Evolutionary conservation across 331 rosid species (phyloP), one percentile per base, ranked within the genome.

Genomic region (Arachis monticola): DNA sequence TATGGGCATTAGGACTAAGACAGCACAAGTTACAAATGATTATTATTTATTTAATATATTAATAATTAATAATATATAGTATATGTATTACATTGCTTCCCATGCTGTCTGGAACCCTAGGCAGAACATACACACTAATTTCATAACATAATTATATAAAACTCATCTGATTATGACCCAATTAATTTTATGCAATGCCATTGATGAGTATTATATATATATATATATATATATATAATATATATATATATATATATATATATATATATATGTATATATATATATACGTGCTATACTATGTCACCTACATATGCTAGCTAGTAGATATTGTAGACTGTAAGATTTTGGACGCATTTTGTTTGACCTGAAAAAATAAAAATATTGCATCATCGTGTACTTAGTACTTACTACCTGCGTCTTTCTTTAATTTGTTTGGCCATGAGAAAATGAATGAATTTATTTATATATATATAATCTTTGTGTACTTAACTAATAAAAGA

Each of bases 31-130:
- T 48, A 65, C 47, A 73, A 73, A 66, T 63, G 64, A 31, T 55
- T 41, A 70, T 8, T 67, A 27, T 38, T 38, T 0, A 38, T 38
- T 38, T 38, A 38, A 38, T 38, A 38, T 38, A 38, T 38, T 38
- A 38, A 38, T 38, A 38, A 38, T 38, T 27, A 27, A 27, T 27
- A 27, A 38, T 38, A 76, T 57, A 30, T 62, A 40, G 48, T 8
- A 51, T 63, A 35, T 52, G 4, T 55, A 5, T 63, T 72, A 83
- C 73, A 81, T 52, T 70, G 65, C 79, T 76, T 85, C 84, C 81
- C 67, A 65, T 73, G 83, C 83, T 77, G 86, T 85, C 89, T 84
- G 88, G 77, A 79, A 83, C 84, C 88, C 83, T 60, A 77, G 74
- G 80, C 60, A 80, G 60, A 75, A 73, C 27, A 12, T 72, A 73